Base-by-base conservation (phyloP, 75 land plant genomes). In the Azolla pinnata region DNA sequence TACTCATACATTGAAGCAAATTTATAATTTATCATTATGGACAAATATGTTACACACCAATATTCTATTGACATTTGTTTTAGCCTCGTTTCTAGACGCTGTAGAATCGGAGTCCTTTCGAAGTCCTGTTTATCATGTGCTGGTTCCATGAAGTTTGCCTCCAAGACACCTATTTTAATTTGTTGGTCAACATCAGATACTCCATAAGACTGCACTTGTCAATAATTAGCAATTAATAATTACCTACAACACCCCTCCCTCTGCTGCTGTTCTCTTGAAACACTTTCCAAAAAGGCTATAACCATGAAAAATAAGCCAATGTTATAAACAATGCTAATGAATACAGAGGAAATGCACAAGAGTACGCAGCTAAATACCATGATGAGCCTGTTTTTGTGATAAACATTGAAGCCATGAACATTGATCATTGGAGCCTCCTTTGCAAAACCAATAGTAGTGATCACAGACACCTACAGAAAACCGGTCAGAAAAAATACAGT, bases 181-280 rank as follows among this genome's bases (percentile, higher is more conserved):
- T n/a, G n/a, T n/a, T n/a, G n/a, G n/a, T n/a, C n/a, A n/a, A n/a
- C n/a, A n/a, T n/a, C n/a, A n/a, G n/a, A n/a, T n/a, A n/a, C n/a
- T n/a, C n/a, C n/a, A n/a, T n/a, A n/a, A n/a, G n/a, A n/a, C n/a
- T n/a, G n/a, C n/a, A n/a, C n/a, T n/a, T n/a, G n/a, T n/a, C n/a
- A n/a, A n/a, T n/a, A n/a, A n/a, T n/a, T n/a, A n/a, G n/a, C n/a
- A n/a, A n/a, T n/a, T n/a, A 17, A 29, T 46, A 61, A 81, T 73
- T 67, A 91, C 97, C 97, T 44, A 87, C 87, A 61, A 91, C 93
- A 26, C 93, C 97, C 63, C 83, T 81, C 31, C 92, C 97, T 69
- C 85, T 82, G 67, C 83, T 76, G 60, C 81, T 73, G 42, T 70
- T 67, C 20, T 77, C 78, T 65, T 67, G 70, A 46, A 81, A 73